Evolutionary conservation across 2,329 filamentous ascomycete species (phyloP), one percentile per base, ranked within the genome.

Genomic region (Esteya vermicola): DNA sequence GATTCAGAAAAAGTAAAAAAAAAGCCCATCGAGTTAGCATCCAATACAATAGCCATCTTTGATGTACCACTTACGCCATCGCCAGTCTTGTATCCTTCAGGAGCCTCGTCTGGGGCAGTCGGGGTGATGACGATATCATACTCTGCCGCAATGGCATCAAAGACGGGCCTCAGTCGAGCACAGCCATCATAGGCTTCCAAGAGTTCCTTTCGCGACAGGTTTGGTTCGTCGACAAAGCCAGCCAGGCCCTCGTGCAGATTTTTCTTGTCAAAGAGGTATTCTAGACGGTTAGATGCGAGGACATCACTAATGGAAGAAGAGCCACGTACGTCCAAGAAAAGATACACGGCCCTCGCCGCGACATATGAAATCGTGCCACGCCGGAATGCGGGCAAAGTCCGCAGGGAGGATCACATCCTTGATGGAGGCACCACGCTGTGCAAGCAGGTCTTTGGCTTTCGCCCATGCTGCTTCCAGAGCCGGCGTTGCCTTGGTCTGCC

Each of bases 351-450:
- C 74, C 33, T 80, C 75, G 3, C 58, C 58, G 4, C 60, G 53
- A 1, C 76, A 59, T 0, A 77, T 57, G 2, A 58, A 58, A 0
- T 55, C 51, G 48, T 78, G 70, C 68, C 68, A 77, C n/a, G 61
- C 52, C 2, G 63, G 61, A 19, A 75, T 50, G 3, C 57, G 52
- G 4, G 57, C 53, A 43, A 79, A 71, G 0, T 67, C 61, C 0
- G 57, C 39, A 0, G 69, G 69, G 1, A 80, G 55, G 1, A 62
- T 57, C 2, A 80, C 55, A 34, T 78, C 73, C 9, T 73, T 65
- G 0, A 81, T 63, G 6, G 58, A 51, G 0, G 72, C 76, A 1
- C 74, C 75, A 7, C 69, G 58, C 0, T 48, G 47, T 13, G 47
- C 48, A 2, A 74, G 49, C 0, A 72, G 45, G 2, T 51, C 46